Evolutionary conservation across 257 asterid genomes (phyloP), one percentile per base, ranked within the genome.

Genomic region (Linaria vulgaris): DNA sequence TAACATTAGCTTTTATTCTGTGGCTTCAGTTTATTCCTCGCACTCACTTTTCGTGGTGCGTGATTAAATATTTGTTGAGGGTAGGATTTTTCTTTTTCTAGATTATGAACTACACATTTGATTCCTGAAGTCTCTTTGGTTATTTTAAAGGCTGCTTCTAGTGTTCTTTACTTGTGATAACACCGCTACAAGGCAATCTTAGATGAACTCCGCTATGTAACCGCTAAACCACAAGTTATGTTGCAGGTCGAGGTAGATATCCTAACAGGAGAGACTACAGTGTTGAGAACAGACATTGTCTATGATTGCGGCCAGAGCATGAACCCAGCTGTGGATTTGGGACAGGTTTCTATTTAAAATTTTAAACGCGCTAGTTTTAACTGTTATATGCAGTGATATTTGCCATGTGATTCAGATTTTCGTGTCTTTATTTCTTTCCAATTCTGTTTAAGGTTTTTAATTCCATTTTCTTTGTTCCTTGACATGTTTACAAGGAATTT

Each of bases 231-330:
- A 4, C 44, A 7, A 12, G 1, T n/a, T 16, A 16, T 15, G 6
- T 31, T 12, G 46, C 12, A 56, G 61, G 61, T 82, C 17, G 94
- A 84, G 80, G 72, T 87, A 43, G 77, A 82, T 61, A 49, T 83
- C 55, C 72, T 85, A 43, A 80, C 94, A 0, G 90, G 95, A 70
- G 87, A 85, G 57, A 80, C 88, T 6, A 72, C 62, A 56, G 64
- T 82, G 58, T 51, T 82, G 72, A 74, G 69, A 71, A 59, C 87
- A 14, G 87, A 85, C 70, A 85, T 87, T 14, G 71, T 83, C 44
- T 87, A 87, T 64, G 96, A 87, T 70, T 87, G 88, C 41, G 96
- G 96, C 47, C 94, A 82, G 76, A 87, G 94, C 87, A 50, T 87
- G 83, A 87, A 85, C 45, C 90, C 94, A 6, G 90, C 88, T 9